Evolutionary conservation across 2,329 filamentous ascomycete species (phyloP).

Genomic region (Paraphoma chrysanthemicola): DNA sequence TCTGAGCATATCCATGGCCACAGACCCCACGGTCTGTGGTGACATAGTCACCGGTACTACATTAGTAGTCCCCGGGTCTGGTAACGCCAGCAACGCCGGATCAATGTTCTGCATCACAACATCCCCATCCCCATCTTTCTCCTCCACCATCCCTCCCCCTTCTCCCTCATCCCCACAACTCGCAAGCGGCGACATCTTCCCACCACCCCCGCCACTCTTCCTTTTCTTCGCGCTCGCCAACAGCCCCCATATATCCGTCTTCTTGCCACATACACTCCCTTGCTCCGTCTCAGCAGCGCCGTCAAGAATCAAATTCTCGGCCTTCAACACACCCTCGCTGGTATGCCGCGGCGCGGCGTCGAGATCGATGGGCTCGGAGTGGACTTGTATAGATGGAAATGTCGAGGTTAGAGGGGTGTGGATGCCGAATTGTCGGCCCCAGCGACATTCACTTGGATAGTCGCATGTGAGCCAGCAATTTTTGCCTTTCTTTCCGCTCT

Average conservation of each 20-base stretch:
- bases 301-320: background rate
- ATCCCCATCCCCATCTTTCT: constrained; percentile 5
- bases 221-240: constrained; percentile 34
- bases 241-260: constrained; percentile 31
- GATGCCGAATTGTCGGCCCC: constrained; percentile 39
- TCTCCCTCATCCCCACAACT: constrained; percentile 3
- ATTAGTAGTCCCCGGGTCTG: background rate
- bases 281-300: background rate
- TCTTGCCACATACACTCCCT: constrained; percentile 2
- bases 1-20: constrained; percentile 5
- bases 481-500: constrained; percentile 19
- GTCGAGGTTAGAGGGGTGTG: constrained; percentile 23
- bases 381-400: background rate
- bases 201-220: constrained; percentile 10
- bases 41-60: background rate
- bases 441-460: constrained; percentile 56
- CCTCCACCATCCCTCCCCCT: background rate
- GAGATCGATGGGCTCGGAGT: background rate
- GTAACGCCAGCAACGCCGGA: background rate
- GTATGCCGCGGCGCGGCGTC: constrained; percentile 4
- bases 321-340: constrained; percentile 20
- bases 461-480: constrained; percentile 56
- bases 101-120: constrained; percentile 8
- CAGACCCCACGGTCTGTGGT: background rate
- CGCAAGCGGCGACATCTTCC: constrained; percentile 22